Evolutionary conservation across 768 basidiomycete genomes (phyloP).

Genomic region (Xerocomellus chrysenteron): DNA sequence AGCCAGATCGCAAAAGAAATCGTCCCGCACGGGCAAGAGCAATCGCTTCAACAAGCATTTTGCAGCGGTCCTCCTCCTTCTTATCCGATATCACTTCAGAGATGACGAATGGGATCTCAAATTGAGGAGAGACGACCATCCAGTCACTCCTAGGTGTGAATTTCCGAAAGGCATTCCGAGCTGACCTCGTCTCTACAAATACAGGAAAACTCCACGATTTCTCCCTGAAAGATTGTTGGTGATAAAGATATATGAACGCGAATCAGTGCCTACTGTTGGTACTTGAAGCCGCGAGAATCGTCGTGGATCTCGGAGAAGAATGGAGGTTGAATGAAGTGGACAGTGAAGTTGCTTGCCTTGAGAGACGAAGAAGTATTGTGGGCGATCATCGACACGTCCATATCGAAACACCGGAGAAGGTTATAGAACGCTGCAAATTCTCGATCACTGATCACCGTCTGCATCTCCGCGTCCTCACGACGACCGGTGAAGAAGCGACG

Average conservation of each 20-base stretch:
- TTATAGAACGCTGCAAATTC: not conserved
- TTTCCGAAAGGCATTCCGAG: not conserved
- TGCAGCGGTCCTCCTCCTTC: not conserved
- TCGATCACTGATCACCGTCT: not conserved
- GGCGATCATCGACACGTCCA: not conserved
- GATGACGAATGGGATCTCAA: conserved; percentile 10
- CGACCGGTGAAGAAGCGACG: too few species aligned
- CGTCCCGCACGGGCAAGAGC: not conserved
- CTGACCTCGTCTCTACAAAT: not conserved
- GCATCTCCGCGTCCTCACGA: too few species aligned
- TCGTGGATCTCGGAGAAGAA: conserved; percentile 1
- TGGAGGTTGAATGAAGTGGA: conserved; percentile 9
- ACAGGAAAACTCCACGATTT: conserved; percentile 11
- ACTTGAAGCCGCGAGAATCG: not conserved
- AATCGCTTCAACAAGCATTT: conserved; percentile 18
- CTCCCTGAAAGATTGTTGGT: not conserved
- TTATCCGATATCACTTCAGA: conserved; percentile 4
- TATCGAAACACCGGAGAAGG: not conserved
- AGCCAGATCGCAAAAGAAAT: not conserved
- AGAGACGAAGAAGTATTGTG: not conserved
- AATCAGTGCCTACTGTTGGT: not conserved
- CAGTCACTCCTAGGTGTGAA: conserved; percentile 5
- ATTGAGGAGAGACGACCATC: not conserved
- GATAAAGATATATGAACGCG: not conserved
- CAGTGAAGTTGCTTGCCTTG: conserved; percentile 5